Conservation (phyloP, 192 early-diverging fungal genomes). For the Backusella circina region DNA sequence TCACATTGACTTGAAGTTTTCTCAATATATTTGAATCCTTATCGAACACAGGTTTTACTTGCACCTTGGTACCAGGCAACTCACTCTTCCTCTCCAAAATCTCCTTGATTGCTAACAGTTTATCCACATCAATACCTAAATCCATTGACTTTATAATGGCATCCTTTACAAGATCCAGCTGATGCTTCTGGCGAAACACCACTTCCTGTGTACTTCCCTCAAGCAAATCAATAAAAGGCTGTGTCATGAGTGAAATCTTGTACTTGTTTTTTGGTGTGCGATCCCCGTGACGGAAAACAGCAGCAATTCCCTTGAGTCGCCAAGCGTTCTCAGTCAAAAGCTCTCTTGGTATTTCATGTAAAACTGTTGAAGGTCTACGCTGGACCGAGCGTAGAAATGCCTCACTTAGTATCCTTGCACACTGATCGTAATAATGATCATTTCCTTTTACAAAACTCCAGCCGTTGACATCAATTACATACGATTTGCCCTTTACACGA, state of each 20-base stretch:
- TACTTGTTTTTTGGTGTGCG: conserved; percentile 97
- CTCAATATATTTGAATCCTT: conserved; percentile 52
- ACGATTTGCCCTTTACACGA: conserved; percentile 75
- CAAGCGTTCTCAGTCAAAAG: conserved; percentile 78
- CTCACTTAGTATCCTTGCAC: conserved; percentile 68
- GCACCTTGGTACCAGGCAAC: conserved; percentile 89
- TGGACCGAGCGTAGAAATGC: conserved; percentile 67
- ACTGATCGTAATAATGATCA: conserved; percentile 87
- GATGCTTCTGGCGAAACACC: conserved; percentile 69
- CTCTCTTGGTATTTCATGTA: conserved; percentile 28
- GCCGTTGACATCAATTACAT: conserved; percentile 98
- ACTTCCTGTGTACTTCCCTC: conserved; percentile 70
- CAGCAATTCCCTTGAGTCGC: conserved; percentile 90
- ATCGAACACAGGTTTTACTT: conserved; percentile 76
- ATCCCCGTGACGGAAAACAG: conserved; percentile 92
- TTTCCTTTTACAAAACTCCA: conserved; percentile 99
- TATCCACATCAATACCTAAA: conserved; percentile 52
- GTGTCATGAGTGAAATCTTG: conserved; percentile 77
- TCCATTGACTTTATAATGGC: conserved; percentile 58
- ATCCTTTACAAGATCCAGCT: conserved; percentile 60
- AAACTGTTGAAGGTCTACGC: conserved; percentile 6
- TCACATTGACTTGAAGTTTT: conserved; percentile 89
- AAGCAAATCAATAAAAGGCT: conserved; percentile 70
- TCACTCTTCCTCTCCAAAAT: conserved; percentile 79
- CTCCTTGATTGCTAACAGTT: conserved; percentile 63